Percentiles rank a stretch among this genome's conserved stretches.
phyloP scores from a whole-genome alignment of 345 rosid species.

The Sonneratia alba region DNA sequence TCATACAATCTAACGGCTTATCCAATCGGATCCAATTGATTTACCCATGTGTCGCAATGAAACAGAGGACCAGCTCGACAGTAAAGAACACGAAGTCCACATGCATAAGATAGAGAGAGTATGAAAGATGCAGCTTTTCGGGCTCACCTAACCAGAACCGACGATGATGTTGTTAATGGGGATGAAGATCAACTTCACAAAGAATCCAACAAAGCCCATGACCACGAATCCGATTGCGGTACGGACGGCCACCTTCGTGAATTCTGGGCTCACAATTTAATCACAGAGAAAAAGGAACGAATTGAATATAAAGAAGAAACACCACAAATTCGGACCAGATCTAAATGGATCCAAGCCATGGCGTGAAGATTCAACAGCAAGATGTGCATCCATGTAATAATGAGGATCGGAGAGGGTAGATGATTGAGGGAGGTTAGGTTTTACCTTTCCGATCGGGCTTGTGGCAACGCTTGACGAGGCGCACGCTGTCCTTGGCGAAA shows the following conservation, averaged over 20 bases:
- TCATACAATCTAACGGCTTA: neutral
- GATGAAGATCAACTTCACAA: slow-evolving; percentile 70
- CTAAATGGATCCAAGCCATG: too few species aligned
- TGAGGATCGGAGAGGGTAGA: neutral
- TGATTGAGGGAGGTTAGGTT: neutral
- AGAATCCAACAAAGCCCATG: slow-evolving; percentile 83
- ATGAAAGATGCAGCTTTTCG: neutral
- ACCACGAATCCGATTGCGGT: slow-evolving; percentile 80
- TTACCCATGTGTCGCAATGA: neutral
- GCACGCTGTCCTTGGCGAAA: slow-evolving; percentile 66
- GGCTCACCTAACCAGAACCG: slow-evolving; percentile 45
- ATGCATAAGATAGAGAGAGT: neutral
- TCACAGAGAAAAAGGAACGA: neutral
- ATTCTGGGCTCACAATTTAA: slow-evolving; percentile 25
- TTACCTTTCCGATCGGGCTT: slow-evolving; percentile 71
- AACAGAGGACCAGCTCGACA: neutral
- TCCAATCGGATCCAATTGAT: neutral
- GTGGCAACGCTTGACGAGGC: slow-evolving; percentile 78
- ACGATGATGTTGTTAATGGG: slow-evolving; percentile 88
- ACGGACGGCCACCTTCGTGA: slow-evolving; percentile 66
- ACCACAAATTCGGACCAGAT: too few species aligned
- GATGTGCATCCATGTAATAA: too few species aligned
- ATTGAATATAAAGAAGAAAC: neutral
- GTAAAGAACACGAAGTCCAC: neutral
- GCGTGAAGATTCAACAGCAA: too few species aligned